Percentiles rank a stretch among this genome's conserved stretches.
Conservation (phyloP, 768 basidiomycete species). For the Tylopilus plumbeoviolaceoides region DNA sequence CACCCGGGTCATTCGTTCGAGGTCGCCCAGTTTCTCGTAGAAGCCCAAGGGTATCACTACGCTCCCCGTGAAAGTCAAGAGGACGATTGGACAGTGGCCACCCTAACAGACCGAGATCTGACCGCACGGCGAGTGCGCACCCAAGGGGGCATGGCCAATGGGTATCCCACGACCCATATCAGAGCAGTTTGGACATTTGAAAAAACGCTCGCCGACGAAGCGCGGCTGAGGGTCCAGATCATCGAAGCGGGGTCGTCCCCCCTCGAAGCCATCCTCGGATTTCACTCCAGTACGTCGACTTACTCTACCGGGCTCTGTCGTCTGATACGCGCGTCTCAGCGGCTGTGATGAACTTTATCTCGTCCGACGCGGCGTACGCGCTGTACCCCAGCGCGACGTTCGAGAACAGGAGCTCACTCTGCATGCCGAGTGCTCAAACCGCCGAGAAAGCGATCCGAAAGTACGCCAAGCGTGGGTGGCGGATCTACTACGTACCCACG, state of each 20-base stretch:
- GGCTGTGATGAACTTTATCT: conserved; percentile 36
- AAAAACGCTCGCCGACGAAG: background rate
- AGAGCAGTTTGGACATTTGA: conserved; percentile 23
- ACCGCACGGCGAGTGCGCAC: background rate
- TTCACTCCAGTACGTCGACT: conserved; percentile 37
- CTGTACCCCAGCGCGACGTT: conserved; percentile 43
- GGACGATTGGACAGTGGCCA: conserved; percentile 10
- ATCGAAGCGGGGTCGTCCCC: conserved; percentile 27
- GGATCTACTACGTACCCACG: conserved; percentile 4
- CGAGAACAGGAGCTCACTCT: conserved; percentile 28
- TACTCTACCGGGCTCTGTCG: conserved; percentile 12
- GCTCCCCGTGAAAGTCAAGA: conserved; percentile 19
- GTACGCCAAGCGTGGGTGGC: conserved; percentile 37
- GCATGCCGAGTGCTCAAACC: conserved; percentile 4
- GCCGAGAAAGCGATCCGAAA: conserved; percentile 24
- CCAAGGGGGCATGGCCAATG: rapidly evolving
- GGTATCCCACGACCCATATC: background rate
- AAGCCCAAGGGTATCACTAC: conserved; percentile 30
- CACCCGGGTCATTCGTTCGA: background rate
- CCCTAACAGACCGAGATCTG: conserved; percentile 13
- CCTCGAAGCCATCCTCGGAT: conserved; percentile 32
- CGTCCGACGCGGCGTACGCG: conserved; percentile 37
- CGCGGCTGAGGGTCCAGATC: conserved; percentile 35
- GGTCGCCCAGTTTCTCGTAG: background rate
- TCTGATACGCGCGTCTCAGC: background rate